Evolutionary conservation across 371 early-diverging fungal genomes (phyloP), one percentile per base, ranked within the genome.

Genomic region (Smittium culicis): DNA sequence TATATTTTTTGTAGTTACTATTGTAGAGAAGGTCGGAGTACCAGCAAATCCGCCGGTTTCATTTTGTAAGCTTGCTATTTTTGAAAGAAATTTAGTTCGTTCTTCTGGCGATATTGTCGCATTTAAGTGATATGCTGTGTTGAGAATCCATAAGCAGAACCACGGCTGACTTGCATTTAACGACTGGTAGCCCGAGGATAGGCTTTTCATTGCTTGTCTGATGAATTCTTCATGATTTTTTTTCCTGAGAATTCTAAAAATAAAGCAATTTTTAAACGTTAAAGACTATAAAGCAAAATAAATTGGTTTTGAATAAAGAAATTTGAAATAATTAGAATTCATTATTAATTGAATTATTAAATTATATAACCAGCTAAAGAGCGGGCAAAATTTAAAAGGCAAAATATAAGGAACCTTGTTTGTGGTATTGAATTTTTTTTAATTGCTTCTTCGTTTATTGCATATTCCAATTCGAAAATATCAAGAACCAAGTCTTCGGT

Each of bases 131-230:
- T 87, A 88, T 20, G 94, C 77, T 0, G 91, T 77, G 68, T 94
- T 94, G 17, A 90, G 67, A 28, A 88, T 86, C 96, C 96, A 97
- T 73, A 89, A 94, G 1, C 83, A 73, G 16, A 97, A 69, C 96
- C 96, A 97, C 5, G 96, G 93, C 70, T 86, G 86, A 71, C 86
- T 85, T 1, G 98, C 89, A 73, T 94, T 95, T 55, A 96, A 81
- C 0, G 79, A 79, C 0, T 82, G 79, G 74, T 84, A 88, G 72
- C 81, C 80, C n/a, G 77, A 70, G 2, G 81, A 74, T 20, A 92
- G 77, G 0, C 78, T 69, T 8, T 79, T 72, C 8, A 88, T 55
- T 1, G 80, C 84, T 8, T 72, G 72, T 27, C 67, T 71, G 0
- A 89, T 67, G 70, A 80, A 91, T 30, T 80, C 70, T 5, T 82